Percentiles rank a stretch among this genome's conserved stretches.
Evolutionary conservation across 176 grass and related monocot species (phyloP).

Genomic region (Oryza australiensis): DNA sequence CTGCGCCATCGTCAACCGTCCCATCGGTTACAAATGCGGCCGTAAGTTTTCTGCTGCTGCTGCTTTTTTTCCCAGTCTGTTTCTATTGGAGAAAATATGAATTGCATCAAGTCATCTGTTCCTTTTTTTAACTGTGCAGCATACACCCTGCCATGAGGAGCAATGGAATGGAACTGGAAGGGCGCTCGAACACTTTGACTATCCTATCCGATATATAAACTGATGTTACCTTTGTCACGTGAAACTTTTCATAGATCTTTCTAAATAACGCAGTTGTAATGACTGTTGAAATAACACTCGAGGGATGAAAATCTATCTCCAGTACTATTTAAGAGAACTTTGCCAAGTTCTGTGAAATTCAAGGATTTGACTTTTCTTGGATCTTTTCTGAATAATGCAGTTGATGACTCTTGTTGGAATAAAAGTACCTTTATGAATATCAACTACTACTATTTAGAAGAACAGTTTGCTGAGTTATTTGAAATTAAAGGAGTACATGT

Average conservation of each 20-base stretch:
- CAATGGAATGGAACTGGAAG: not conserved
- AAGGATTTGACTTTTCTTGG: not conserved
- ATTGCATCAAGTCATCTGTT: not conserved
- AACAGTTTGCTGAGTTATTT: constrained; percentile 26
- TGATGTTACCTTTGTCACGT: constrained; percentile 24
- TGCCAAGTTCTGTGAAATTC: too few species aligned
- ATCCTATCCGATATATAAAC: not conserved
- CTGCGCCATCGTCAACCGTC: constrained; percentile 72
- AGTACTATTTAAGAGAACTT: too few species aligned
- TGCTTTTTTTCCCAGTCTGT: not conserved
- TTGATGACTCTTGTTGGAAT: constrained; percentile 18
- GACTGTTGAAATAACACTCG: constrained; percentile 26
- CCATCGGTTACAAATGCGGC: constrained; percentile 87
- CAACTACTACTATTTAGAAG: constrained; percentile 15
- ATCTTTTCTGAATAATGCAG: too few species aligned
- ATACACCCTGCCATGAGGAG: constrained; percentile 66
- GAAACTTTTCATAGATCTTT: constrained; percentile 10
- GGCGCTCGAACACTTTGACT: not conserved
- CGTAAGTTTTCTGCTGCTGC: constrained; percentile 15
- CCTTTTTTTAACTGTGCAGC: constrained; percentile 24
- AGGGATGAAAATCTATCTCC: too few species aligned
- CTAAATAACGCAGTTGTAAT: constrained; percentile 29
- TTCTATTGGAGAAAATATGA: not conserved
- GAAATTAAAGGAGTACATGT: constrained; percentile 28
- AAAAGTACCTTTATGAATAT: not conserved